phyloP scores from a whole-genome alignment of 1,139 yeast species.

The Candida sp. region DNA sequence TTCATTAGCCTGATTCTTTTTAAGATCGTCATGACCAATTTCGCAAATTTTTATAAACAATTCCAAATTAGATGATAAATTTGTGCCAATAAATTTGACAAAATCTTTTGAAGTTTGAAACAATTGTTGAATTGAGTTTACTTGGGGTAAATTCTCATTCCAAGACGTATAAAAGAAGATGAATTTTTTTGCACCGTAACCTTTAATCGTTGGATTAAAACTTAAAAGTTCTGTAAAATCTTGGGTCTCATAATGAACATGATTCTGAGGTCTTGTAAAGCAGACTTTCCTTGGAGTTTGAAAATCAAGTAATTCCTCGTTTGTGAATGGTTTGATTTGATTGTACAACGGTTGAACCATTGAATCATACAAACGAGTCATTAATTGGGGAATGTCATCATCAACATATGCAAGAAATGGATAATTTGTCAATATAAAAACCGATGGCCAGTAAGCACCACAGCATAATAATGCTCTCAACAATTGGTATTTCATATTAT shows the following conservation, averaged over 20 bases:
- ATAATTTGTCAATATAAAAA: conserved; percentile 55
- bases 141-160: conserved; percentile 37
- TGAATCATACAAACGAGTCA: conserved; percentile 48
- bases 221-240: conserved; percentile 16
- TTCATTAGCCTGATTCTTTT: conserved; percentile 12
- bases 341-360: conserved; percentile 51
- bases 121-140: conserved; percentile 42
- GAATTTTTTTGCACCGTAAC: conserved; percentile 27
- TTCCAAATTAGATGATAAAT: conserved; percentile 45
- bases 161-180: conserved; percentile 54
- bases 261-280: conserved; percentile 28
- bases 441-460: conserved; percentile 64
- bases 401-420: conserved; percentile 64
- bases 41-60: conserved; percentile 62
- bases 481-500: conserved; percentile 34
- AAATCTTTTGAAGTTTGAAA: conserved; percentile 44
- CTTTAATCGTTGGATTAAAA: conserved; percentile 29
- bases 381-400: conserved; percentile 45
- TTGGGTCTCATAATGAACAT: conserved; percentile 25
- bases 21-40: conserved; percentile 44
- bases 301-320: conserved; percentile 17
- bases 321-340: conserved; percentile 12
- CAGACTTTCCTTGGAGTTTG: conserved; percentile 22
- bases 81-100: conserved; percentile 55
- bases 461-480: conserved; percentile 53